phyloP scores from a whole-genome alignment of 768 basidiomycete genomes.

The Lentinus tigrinus region DNA sequence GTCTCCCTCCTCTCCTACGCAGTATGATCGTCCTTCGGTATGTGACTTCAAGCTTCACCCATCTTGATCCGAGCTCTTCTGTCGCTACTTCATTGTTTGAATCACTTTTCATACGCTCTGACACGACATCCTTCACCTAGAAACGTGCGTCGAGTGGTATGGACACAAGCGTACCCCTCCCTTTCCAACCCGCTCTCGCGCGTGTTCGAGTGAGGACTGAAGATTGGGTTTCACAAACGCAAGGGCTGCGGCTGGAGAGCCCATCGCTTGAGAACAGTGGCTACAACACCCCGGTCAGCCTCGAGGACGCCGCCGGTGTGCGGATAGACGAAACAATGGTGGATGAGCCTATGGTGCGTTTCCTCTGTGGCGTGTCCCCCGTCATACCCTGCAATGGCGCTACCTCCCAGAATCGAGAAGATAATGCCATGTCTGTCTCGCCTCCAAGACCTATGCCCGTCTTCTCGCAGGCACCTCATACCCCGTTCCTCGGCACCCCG shows the following conservation, averaged over 20 bases:
- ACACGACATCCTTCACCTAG: slow-evolving; percentile 32
- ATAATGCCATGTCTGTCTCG: slow-evolving; percentile 5
- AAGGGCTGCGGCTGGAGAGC: slow-evolving; percentile 63
- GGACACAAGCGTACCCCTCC: slow-evolving; percentile 19
- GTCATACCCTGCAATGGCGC: neutral
- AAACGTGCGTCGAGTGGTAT: slow-evolving; percentile 56
- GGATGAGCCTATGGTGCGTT: slow-evolving; percentile 25
- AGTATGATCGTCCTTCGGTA: slow-evolving; percentile 57
- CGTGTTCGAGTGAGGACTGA: slow-evolving; percentile 43
- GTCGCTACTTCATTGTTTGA: neutral
- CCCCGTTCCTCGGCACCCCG: slow-evolving; percentile 15
- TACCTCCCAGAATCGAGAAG: neutral
- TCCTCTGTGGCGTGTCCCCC: neutral
- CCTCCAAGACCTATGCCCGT: slow-evolving; percentile 6
- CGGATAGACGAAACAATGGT: slow-evolving; percentile 48
- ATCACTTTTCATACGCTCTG: too few species aligned
- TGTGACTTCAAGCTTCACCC: slow-evolving; percentile 18
- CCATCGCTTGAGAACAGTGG: slow-evolving; percentile 27
- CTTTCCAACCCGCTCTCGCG: slow-evolving; percentile 7
- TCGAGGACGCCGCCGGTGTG: neutral
- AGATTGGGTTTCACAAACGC: slow-evolving; percentile 75
- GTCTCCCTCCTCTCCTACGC: slow-evolving; percentile 53
- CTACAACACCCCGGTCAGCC: slow-evolving; percentile 8
- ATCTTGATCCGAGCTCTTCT: too few species aligned
- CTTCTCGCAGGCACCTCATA: neutral